A percentile compares a stretch with the other conserved stretches of the same genome.
phyloP scores from a whole-genome alignment of 2,329 filamentous ascomycete genomes.

The Aureobasidium sp. region DNA sequence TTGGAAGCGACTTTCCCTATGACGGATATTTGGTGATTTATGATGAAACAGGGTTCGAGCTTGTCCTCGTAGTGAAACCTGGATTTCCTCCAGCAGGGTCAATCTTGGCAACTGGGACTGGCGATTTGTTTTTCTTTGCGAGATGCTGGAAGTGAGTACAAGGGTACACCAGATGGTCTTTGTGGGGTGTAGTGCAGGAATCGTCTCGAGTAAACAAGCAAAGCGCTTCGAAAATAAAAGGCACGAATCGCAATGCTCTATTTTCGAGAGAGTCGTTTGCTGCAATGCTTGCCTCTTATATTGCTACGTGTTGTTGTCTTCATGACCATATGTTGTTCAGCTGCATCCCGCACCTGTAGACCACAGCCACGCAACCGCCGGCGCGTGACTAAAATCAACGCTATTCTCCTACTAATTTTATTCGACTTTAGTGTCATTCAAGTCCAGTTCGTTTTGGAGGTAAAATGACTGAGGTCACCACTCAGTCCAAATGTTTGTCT shows the following conservation, averaged over 20 bases:
- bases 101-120: not conserved
- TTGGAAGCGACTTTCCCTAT: not conserved
- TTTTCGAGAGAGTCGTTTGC: not conserved
- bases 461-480: not conserved
- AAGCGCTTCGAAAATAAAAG: not conserved
- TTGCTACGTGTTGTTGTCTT: not conserved
- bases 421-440: not conserved
- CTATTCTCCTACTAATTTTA: not conserved
- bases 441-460: not conserved
- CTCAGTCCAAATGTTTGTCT: not conserved
- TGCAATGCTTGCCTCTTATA: not conserved
- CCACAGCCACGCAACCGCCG: not conserved
- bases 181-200: not conserved
- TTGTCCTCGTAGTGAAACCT: not conserved
- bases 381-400: not conserved
- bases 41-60: slow-evolving; percentile 1
- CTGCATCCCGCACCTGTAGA: not conserved
- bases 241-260: not conserved
- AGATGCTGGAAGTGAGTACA: not conserved
- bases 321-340: not conserved
- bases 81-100: not conserved
- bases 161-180: not conserved
- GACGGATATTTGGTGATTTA: not conserved
- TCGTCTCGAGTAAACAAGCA: not conserved
- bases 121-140: not conserved